Conservation (phyloP, 352 stramenopile genomes). For the Globisporangium splendens region DNA sequence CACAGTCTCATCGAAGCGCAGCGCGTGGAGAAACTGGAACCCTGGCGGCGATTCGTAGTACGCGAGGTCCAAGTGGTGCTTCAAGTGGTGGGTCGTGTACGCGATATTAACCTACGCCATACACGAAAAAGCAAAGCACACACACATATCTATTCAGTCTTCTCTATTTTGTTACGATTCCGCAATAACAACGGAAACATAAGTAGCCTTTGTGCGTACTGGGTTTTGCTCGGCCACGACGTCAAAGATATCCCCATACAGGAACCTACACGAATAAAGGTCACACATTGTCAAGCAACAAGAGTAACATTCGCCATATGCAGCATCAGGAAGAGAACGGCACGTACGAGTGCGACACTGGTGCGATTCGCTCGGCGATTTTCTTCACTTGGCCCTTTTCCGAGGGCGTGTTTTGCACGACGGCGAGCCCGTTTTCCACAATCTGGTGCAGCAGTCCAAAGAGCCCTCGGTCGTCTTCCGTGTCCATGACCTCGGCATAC, state of each 20-base stretch:
- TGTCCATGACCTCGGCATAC: constrained; percentile 61
- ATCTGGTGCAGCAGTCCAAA: constrained; percentile 68
- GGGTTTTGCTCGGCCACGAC: constrained; percentile 78
- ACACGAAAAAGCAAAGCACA: neutral
- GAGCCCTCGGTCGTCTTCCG: constrained; percentile 53
- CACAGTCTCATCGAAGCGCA: constrained; percentile 85
- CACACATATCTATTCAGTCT: too few species aligned
- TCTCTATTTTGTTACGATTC: too few species aligned
- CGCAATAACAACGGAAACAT: neutral
- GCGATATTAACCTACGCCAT: constrained; percentile 90
- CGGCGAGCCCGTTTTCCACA: constrained; percentile 60
- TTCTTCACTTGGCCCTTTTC: constrained; percentile 55
- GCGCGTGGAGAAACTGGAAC: constrained; percentile 93
- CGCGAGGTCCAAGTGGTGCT: constrained; percentile 93
- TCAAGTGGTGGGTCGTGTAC: constrained; percentile 89
- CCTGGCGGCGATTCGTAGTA: constrained; percentile 97
- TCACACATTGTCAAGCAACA: neutral
- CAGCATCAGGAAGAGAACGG: neutral
- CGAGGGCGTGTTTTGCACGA: constrained; percentile 74
- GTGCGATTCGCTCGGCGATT: constrained; percentile 73
- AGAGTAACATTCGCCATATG: neutral
- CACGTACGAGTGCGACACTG: constrained; percentile 76
- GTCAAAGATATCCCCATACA: constrained; percentile 86
- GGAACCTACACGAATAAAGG: constrained; percentile 34
- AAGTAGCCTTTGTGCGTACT: constrained; percentile 21